A percentile compares a stretch with the other conserved stretches of the same genome.
These are phyloP conservation scores for Pythium dissimile DNA, from an alignment of 352 stramenopile species.

Conservation along the genomic window DNA sequence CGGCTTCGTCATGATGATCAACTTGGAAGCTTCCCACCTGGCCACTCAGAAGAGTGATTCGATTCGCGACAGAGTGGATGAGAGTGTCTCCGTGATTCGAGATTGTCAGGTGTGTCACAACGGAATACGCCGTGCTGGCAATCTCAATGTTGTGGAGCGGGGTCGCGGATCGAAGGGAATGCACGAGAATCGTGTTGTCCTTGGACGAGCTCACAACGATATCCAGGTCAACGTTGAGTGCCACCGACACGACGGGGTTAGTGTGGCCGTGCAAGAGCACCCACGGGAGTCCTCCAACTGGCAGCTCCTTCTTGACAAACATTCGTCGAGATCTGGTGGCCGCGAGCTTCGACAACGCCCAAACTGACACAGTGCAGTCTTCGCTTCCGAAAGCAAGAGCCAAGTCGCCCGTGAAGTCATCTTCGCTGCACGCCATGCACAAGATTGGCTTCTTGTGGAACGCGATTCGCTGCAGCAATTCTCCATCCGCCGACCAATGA, in stretches of 20 bases:
- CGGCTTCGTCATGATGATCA: constrained; percentile 32
- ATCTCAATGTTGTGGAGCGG: constrained; percentile 75
- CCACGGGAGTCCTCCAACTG: constrained; percentile 75
- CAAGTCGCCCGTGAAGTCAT: constrained; percentile 84
- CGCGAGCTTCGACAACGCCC: constrained; percentile 79
- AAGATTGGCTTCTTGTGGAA: constrained; percentile 88
- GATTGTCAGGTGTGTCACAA: constrained; percentile 71
- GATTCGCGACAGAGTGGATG: constrained; percentile 59
- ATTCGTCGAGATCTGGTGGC: constrained; percentile 75
- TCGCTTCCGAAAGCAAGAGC: constrained; percentile 82
- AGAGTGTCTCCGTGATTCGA: constrained; percentile 68
- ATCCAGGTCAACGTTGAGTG: constrained; percentile 79
- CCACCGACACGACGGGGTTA: constrained; percentile 71
- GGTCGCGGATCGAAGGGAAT: constrained; percentile 69
- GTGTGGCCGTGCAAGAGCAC: constrained; percentile 76
- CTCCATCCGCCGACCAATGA: constrained; percentile 81
- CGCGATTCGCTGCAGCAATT: constrained; percentile 79
- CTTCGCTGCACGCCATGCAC: constrained; percentile 82
- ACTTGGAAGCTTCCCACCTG: constrained; percentile 26
- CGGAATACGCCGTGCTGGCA: constrained; percentile 40
- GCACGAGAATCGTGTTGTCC: constrained; percentile 70
- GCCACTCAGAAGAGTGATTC: constrained; percentile 13
- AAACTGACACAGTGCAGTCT: constrained; percentile 83
- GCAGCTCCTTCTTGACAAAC: constrained; percentile 83
- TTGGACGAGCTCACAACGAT: constrained; percentile 78